phyloP scores from a whole-genome alignment of 371 early-diverging fungal genomes.

The Mucor racemosus region DNA sequence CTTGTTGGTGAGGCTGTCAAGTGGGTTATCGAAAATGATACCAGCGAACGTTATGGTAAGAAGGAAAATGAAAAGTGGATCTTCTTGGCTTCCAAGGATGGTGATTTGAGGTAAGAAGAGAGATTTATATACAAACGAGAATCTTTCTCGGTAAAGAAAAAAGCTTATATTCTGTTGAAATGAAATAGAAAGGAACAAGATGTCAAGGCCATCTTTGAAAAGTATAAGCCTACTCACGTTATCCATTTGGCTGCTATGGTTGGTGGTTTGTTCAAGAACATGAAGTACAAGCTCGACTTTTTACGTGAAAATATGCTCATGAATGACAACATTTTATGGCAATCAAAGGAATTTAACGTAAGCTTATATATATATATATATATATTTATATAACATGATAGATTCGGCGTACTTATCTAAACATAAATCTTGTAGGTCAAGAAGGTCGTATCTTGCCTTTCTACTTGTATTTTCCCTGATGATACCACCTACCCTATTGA shows the following conservation, averaged over 20 bases:
- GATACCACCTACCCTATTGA: conserved; percentile 88
- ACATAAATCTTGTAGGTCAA: conserved; percentile 53
- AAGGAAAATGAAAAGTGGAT: conserved; percentile 77
- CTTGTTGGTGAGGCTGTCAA: conserved; percentile 84
- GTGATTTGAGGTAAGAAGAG: conserved; percentile 72
- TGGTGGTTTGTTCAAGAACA: conserved; percentile 88
- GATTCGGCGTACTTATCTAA: not conserved
- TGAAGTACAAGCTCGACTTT: conserved; percentile 83
- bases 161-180: not conserved
- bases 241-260: conserved; percentile 89
- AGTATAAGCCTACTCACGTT: conserved; percentile 81
- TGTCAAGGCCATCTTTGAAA: conserved; percentile 75
- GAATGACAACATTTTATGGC: conserved; percentile 81
- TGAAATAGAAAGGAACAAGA: conserved; percentile 60
- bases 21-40: conserved; percentile 70
- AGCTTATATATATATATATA: conserved; percentile 17
- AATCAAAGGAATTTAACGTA: conserved; percentile 68
- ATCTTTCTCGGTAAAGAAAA: not conserved
- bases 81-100: conserved; percentile 80
- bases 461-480: conserved; percentile 90
- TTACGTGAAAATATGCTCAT: conserved; percentile 82
- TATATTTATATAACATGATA: not conserved
- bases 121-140: no score
- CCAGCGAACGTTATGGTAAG: conserved; percentile 63
- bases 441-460: conserved; percentile 88